A percentile compares a stretch with the other conserved stretches of the same genome.
phyloP scores from a whole-genome alignment of 169 alveolate genomes.

The Plasmodium knowlesi region DNA sequence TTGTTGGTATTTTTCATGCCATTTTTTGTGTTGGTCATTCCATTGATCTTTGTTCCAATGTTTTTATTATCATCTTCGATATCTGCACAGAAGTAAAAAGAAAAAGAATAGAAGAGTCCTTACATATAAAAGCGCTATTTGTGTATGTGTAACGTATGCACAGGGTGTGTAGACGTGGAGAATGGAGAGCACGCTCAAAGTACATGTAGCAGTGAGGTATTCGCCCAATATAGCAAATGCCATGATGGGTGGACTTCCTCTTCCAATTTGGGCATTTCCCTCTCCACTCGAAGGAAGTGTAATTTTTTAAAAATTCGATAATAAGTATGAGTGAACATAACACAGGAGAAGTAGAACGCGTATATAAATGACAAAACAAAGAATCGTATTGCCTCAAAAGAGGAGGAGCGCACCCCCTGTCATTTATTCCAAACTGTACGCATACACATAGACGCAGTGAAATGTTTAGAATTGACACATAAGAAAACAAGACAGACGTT shows the following conservation, averaged over 20 bases:
- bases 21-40: background rate
- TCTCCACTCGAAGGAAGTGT: background rate
- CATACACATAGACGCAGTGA: background rate
- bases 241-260: background rate
- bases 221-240: background rate
- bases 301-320: background rate
- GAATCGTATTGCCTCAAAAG: background rate
- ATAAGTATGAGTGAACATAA: background rate
- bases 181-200: background rate
- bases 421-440: background rate
- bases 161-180: background rate
- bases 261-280: background rate
- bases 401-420: background rate
- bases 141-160: background rate
- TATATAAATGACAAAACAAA: background rate
- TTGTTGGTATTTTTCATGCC: background rate
- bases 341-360: background rate
- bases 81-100: background rate
- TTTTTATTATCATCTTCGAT: constrained; percentile 33
- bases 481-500: background rate
- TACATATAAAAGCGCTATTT: background rate
- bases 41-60: background rate
- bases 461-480: background rate
- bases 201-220: background rate
- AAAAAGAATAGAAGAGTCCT: background rate